Evolutionary conservation across 176 grass and related monocot species (phyloP).

Genomic region (Carex cristatella): DNA sequence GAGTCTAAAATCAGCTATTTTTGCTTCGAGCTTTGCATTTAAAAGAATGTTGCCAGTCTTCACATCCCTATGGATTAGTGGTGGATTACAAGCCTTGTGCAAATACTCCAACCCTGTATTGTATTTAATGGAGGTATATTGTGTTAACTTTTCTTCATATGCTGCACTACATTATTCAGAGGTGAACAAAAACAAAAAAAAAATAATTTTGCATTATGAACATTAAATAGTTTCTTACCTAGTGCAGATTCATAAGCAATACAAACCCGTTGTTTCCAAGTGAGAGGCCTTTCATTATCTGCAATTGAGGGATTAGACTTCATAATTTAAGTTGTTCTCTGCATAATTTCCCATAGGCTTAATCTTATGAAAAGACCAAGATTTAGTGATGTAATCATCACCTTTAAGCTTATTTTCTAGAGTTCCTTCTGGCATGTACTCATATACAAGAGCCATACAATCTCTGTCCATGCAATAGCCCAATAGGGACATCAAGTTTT

Average conservation of each 20-base stretch:
- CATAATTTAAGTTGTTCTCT: background rate
- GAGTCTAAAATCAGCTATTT: no score
- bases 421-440: background rate
- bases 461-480: constrained; percentile 17
- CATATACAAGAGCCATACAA: background rate
- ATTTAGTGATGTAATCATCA: background rate
- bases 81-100: no score
- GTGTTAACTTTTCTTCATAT: no score
- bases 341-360: background rate
- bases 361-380: background rate
- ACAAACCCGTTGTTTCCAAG: background rate
- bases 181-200: no score
- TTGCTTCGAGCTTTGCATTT: no score
- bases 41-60: no score
- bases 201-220: no score
- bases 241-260: background rate
- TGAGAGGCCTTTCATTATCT: background rate
- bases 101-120: no score
- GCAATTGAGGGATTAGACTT: background rate
- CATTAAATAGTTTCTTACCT: background rate
- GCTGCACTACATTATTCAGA: no score
- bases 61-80: no score
- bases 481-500: constrained; percentile 7
- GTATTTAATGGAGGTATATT: no score
- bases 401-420: constrained; percentile 16